Evolutionary conservation across 306 rosid genomes (phyloP), one percentile per base, ranked within the genome.

Genomic region (Ammopiptanthus mongolicus): DNA sequence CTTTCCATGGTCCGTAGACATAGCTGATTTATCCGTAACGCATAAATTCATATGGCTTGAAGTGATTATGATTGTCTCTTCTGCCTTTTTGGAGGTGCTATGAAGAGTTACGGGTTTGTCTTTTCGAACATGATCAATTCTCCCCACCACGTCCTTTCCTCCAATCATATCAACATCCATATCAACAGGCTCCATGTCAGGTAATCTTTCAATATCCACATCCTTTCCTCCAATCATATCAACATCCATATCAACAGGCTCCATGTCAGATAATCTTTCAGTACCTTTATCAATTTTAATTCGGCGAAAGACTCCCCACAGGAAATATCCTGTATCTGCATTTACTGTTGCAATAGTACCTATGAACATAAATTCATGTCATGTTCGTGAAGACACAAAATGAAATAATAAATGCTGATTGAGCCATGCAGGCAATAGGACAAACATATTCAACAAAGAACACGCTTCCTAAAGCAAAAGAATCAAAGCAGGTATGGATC

Each of bases 81-180:
- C 19, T 47, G 17, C 58, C 73, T 69, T 69, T 23, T 19, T 14
- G 5, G 34, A 21, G 41, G 62, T 10, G 25, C 39, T 31, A 31
- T 59, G 31, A 31, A 9, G 33, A 9, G 15, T 55, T 41, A 5
- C 57, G 4, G 69, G 55, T 48, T 77, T 44, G 51, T 69, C 56
- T 50, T 59, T 83, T 5, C 9, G 10, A 75, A 73, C 63, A 29
- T 17, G 4, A 71, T 84, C 89, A 42, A 50, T 58, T 77, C 65
- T 85, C 17, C 79, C 89, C 36, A 1, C 21, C 13, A 84, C 72
- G 1, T 58, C 70, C 39, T 53, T 18, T 66, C 89, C 96, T 36
- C 85, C 89, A 4, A 78, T 17, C 89, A 85, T 85, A 74, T 85
- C 93, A n/a, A 88, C 41, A 25, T 82, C 91, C 93, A 86, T 93